phyloP scores from a whole-genome alignment of 345 rosid species.

The Eucalyptus viminalis region DNA sequence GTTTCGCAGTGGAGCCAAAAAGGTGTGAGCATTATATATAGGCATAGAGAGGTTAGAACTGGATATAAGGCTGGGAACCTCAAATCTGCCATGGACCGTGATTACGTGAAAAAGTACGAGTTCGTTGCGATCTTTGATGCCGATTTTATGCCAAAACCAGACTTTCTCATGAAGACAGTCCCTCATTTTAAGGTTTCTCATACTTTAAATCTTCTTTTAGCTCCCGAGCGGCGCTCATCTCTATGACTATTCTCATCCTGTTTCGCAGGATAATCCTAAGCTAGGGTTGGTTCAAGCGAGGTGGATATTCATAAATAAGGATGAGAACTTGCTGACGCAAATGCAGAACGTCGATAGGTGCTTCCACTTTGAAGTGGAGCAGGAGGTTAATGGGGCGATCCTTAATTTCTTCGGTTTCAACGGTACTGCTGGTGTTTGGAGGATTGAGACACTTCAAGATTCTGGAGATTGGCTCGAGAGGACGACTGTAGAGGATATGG shows the following conservation, averaged over 20 bases:
- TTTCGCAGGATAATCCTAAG: slow-evolving; percentile 4
- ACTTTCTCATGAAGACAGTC: slow-evolving; percentile 1
- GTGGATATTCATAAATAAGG: slow-evolving; percentile 4
- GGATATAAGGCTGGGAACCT: slow-evolving; percentile 18
- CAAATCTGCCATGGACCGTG: slow-evolving; percentile 4
- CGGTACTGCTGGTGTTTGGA: slow-evolving; percentile 9
- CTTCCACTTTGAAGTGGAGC: slow-evolving; percentile 14
- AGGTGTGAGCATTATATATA: not conserved
- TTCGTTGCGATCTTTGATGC: slow-evolving; percentile 8
- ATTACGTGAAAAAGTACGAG: not conserved
- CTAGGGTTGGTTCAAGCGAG: slow-evolving; percentile 4
- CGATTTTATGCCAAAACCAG: slow-evolving; percentile 4
- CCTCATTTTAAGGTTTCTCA: slow-evolving; percentile 10
- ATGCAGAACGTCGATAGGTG: slow-evolving; percentile 4
- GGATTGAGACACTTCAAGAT: slow-evolving; percentile 1
- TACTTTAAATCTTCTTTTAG: not conserved
- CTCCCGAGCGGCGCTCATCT: not conserved
- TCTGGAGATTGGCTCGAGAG: slow-evolving; percentile 10
- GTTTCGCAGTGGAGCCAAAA: not conserved
- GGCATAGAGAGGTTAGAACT: slow-evolving; percentile 2
- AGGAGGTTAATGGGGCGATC: slow-evolving; percentile 2
- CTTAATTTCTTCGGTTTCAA: slow-evolving; percentile 10
- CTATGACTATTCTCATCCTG: not conserved
- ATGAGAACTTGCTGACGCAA: slow-evolving; percentile 3
- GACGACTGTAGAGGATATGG: slow-evolving; percentile 12